Percentiles rank a stretch among this genome's conserved stretches.
phyloP scores from a whole-genome alignment of 2,329 filamentous ascomycete genomes.

The Biscogniauxia mediterranea region DNA sequence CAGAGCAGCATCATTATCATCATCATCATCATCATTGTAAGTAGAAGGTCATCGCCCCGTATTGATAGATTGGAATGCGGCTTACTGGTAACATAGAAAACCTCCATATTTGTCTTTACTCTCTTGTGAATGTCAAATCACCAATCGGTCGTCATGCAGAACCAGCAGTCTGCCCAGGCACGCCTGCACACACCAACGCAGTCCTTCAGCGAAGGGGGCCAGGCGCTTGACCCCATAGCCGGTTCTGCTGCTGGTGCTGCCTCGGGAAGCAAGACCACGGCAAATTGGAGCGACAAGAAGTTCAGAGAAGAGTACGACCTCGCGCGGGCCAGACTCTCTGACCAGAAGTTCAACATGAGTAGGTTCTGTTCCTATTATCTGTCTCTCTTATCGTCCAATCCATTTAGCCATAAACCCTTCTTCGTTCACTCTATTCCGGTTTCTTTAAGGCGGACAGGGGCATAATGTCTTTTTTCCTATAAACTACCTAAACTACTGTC shows the following conservation, averaged over 20 bases:
- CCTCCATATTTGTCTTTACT: too few relatives aligned
- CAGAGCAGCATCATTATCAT: too few relatives aligned
- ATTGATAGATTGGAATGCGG: too few relatives aligned
- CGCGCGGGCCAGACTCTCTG: constrained; percentile 38
- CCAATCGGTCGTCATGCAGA: neutral
- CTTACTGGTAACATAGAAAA: too few relatives aligned
- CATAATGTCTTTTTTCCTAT: too few relatives aligned
- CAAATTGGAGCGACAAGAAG: constrained; percentile 35
- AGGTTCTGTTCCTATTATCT: constrained; percentile 15
- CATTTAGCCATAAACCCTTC: neutral
- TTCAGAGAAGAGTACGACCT: constrained; percentile 44
- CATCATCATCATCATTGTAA: too few relatives aligned
- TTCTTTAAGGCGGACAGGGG: too few relatives aligned
- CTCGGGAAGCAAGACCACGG: constrained; percentile 27
- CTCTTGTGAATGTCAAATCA: too few relatives aligned
- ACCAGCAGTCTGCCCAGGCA: constrained; percentile 17
- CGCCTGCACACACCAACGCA: constrained; percentile 31
- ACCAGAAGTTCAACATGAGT: constrained; percentile 49
- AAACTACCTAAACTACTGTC: too few relatives aligned
- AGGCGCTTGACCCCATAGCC: constrained; percentile 20
- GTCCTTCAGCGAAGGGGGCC: constrained; percentile 28
- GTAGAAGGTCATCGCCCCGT: too few relatives aligned
- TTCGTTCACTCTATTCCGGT: neutral
- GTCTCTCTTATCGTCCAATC: constrained; percentile 8
- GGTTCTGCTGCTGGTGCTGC: neutral